Base-by-base conservation (phyloP, 75 land plant species). In the Pinus albicaulis region DNA sequence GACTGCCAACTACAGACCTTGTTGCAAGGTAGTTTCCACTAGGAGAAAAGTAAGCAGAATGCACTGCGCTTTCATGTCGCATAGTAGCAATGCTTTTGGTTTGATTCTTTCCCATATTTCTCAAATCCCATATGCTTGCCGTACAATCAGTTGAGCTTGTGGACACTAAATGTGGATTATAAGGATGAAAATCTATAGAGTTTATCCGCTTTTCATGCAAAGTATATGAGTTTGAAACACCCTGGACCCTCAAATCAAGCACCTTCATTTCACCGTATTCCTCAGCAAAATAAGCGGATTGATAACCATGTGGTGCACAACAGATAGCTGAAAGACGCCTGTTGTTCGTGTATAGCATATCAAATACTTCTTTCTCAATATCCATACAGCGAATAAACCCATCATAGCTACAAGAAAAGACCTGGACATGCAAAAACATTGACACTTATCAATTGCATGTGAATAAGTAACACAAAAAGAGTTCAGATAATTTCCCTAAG, bases 31-130 rank as follows among this genome's bases (percentile, higher is more conserved):
- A 79, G 22, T 55, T 81, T 76, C 97, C 97, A 78, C 85, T 83
- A 4, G 95, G 97, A 72, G 97, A 94, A 76, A 94, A 94, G 78
- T 89, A 92, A 22, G 96, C 92, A 65, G 94, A 89, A 60, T 84
- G 90, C n/a, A 89, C 89, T 25, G 92, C 87, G 73, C 76, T 80
- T 31, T 77, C 19, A 78, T 94, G 96, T 8, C 36, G 52, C 57
- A 86, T 61, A 4, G 57, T 48, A 77, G 78, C 85, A 66, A 86
- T 16, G 20, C 80, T n/a, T 70, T 74, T 25, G 12, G 85, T 76
- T 58, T 75, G 56, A 19, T 48, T 60, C 15, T 70, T 65, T 20
- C 34, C 57, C 25, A 87, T 83, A 2, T 62, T 83, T 81, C 96
- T 89, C 72, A 94, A 58, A 76, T 94, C 96, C 96, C 96, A 94